A percentile compares a stretch with the other conserved stretches of the same genome.
phyloP scores from a whole-genome alignment of 1,284 basidiomycete species.

The Ganoderma meredithae region DNA sequence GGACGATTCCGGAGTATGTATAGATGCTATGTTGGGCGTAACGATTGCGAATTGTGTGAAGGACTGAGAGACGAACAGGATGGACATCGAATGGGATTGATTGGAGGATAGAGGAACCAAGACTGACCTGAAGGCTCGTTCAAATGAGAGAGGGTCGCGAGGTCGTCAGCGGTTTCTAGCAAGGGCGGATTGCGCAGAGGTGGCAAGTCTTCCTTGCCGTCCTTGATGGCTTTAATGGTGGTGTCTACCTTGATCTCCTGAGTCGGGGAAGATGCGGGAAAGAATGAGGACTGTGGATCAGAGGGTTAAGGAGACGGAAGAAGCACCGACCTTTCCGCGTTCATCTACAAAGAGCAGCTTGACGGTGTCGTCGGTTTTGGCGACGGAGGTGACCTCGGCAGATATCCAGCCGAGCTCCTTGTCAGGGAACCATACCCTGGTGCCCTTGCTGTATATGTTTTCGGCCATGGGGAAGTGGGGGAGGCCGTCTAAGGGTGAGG shows the following conservation, averaged over 20 bases:
- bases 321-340: conserved; percentile 76
- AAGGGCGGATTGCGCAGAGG: conserved; percentile 97
- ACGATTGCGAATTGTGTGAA: conserved; percentile 96
- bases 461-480: conserved; percentile 66
- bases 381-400: conserved; percentile 78
- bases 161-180: conserved; percentile 96
- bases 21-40: conserved; percentile 98
- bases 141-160: conserved; percentile 96
- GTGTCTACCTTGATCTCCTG: conserved; percentile 84
- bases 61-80: conserved; percentile 58
- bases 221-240: conserved; percentile 79
- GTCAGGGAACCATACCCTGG: conserved; percentile 90
- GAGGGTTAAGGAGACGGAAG: conserved; percentile 7
- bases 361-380: conserved; percentile 70
- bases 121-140: conserved; percentile 94
- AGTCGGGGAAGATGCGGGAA: conserved; percentile 11
- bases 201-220: conserved; percentile 80
- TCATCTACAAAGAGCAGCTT: conserved; percentile 86
- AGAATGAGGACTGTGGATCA: conserved; percentile 14
- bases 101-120: neutral
- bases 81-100: neutral
- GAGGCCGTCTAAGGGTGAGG: conserved; percentile 19
- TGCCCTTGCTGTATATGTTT: conserved; percentile 87
- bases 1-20: conserved; percentile 97
- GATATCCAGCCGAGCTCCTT: conserved; percentile 94